phyloP scores from a whole-genome alignment of 78 protist genomes.

The Dictyostelium purpureum region DNA sequence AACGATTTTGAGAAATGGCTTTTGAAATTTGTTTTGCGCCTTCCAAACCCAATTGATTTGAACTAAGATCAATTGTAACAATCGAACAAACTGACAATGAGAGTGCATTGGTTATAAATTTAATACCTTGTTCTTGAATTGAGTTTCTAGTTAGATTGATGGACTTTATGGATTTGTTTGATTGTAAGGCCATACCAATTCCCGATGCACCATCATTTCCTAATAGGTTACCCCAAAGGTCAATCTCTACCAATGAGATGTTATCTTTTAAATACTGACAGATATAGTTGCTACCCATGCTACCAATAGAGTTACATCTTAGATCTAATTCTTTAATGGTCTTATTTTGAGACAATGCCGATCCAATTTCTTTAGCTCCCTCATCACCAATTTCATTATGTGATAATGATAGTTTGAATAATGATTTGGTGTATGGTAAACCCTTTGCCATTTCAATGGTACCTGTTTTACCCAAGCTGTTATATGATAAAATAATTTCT shows the following conservation, averaged over 20 bases:
- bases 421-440: background rate
- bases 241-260: slow-evolving; percentile 15
- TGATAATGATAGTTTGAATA: background rate
- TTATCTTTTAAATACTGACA: slow-evolving; percentile 3
- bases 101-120: slow-evolving; percentile 33
- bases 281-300: slow-evolving; percentile 2
- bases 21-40: slow-evolving; percentile 31
- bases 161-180: background rate
- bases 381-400: slow-evolving; percentile 41
- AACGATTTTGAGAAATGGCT: background rate
- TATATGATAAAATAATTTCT: slow-evolving; percentile 29
- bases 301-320: slow-evolving; percentile 29
- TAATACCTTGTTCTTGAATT: slow-evolving; percentile 36
- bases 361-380: slow-evolving; percentile 37
- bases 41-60: background rate
- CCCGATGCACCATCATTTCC: slow-evolving; percentile 19
- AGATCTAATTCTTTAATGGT: slow-evolving; percentile 9
- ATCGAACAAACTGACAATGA: background rate
- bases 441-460: slow-evolving; percentile 1
- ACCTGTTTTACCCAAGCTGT: background rate
- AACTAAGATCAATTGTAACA: slow-evolving; percentile 33
- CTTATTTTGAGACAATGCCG: background rate
- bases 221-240: slow-evolving; percentile 41
- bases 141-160: slow-evolving; percentile 42
- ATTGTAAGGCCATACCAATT: slow-evolving; percentile 21